Conservation (phyloP, 2,329 filamentous ascomycete genomes). For the Scytalidium sp. region DNA sequence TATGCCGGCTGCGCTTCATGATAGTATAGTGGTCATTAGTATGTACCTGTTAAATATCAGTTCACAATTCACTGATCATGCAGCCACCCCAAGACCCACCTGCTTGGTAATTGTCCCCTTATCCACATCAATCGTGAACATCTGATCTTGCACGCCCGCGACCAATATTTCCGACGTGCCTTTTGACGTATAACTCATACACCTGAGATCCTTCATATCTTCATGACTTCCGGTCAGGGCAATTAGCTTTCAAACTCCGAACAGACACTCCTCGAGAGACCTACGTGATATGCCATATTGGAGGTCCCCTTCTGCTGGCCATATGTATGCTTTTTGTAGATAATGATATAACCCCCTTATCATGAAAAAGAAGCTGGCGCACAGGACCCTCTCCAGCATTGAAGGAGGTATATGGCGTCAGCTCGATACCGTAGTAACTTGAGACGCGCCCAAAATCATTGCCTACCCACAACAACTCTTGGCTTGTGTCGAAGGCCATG, state of each 20-base stretch:
- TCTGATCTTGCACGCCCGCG: constrained; percentile 79
- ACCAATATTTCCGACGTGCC: constrained; percentile 80
- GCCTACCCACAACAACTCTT: constrained; percentile 91
- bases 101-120: constrained; percentile 72
- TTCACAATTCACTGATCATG: not conserved
- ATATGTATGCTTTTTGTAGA: constrained; percentile 84
- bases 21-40: constrained; percentile 79
- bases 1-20: constrained; percentile 87
- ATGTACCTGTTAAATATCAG: constrained; percentile 53
- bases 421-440: constrained; percentile 82
- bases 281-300: constrained; percentile 84
- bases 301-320: constrained; percentile 75
- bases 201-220: constrained; percentile 82
- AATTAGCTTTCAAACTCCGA: constrained; percentile 14
- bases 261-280: constrained; percentile 6
- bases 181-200: constrained; percentile 93
- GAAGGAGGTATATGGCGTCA: constrained; percentile 89
- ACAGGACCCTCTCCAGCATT: constrained; percentile 76
- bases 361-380: constrained; percentile 85
- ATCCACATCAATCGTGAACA: constrained; percentile 72
- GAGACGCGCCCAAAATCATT: constrained; percentile 84
- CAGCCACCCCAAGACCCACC: constrained; percentile 37
- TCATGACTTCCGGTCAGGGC: constrained; percentile 47
- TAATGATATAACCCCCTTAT: constrained; percentile 84
- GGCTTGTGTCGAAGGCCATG: constrained; percentile 82